Base-by-base conservation (phyloP, 352 stramenopile genomes). In the Phytophthora vignae region DNA sequence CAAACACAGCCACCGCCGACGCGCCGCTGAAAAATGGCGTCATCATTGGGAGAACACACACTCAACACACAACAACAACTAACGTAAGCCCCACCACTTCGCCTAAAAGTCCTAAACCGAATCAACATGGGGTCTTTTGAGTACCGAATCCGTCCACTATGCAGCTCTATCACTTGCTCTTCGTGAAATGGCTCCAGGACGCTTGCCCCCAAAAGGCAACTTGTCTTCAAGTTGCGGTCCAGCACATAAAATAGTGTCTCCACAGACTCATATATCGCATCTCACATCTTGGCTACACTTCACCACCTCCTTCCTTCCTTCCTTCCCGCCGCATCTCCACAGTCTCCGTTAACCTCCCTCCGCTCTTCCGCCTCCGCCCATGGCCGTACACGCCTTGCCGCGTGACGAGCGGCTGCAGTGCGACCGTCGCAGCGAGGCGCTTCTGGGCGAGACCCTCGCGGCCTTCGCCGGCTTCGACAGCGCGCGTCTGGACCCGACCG, bases 391-490 rank as follows among this genome's bases (percentile, higher is more conserved):
- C 67, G 49, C 54, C 40, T 60, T 90, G 36, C 33, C 69, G 7
- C 66, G 69, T 5, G 69, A 84, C 44, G 78, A 90, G 72, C 81
- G 81, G 15, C 56, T 76, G 42, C 58, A 61, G 40, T 82, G 58
- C 25, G 81, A 91, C 49, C 71, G 76, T 48, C 71, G 74, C 27
- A 88, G 81, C 48, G 79, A 90, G 53, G 66, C 64, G 44, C 53
- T 84, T 17, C 71, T 90, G 50, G 77, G 80, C 56, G 84, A 91
- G 46, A 74, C 79, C 25, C 65, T 90, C 44, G 79, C 71, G 12
- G 78, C 71, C 15, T 75, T 89, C 56, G 67, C 74, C 15, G 60
- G 50, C 10, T 87, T 82, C 74, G 79, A 90, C 64, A 79, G 69
- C 40, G 59, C 59, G 0, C 70, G 60, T 10, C 44, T 85, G 38